These are phyloP conservation scores for Pythium phragmitis DNA, from an alignment of 352 stramenopile species.

Conservation along the genomic window DNA sequence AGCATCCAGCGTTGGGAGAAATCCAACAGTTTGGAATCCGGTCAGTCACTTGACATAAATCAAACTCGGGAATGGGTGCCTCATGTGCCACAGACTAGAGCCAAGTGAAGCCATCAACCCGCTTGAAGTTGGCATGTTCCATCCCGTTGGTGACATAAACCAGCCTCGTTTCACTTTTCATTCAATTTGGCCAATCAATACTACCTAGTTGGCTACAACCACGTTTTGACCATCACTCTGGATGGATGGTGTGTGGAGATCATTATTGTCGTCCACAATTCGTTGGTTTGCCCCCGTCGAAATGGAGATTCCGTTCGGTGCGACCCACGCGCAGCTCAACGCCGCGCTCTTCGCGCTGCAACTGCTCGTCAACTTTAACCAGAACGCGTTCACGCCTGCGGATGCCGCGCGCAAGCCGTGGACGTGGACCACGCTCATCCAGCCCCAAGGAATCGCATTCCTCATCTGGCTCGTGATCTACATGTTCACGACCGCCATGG, in stretches of 20 bases:
- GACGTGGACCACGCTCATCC: conserved; percentile 52
- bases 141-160: conserved; percentile 5
- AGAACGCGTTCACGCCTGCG: conserved; percentile 33
- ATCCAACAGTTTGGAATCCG: not conserved
- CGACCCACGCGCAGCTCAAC: conserved; percentile 48
- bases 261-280: not conserved
- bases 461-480: conserved; percentile 76
- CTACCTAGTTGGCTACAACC: not conserved
- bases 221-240: conserved; percentile 6
- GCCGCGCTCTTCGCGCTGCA: conserved; percentile 52
- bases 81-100: conserved; percentile 17
- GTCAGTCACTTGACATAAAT: not conserved
- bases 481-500: conserved; percentile 38
- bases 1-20: not conserved
- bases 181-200: not conserved
- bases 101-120: conserved; percentile 14
- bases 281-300: not conserved
- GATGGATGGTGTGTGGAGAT: not conserved
- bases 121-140: conserved; percentile 12
- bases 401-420: conserved; percentile 29
- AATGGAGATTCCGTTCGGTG: conserved; percentile 14
- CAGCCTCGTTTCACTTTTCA: not conserved
- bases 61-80: not conserved
- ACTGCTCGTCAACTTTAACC: conserved; percentile 44
- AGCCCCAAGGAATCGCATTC: conserved; percentile 53